Conservation (phyloP, 2,329 filamentous ascomycete genomes). For the Hymenoscyphus fraxineus region DNA sequence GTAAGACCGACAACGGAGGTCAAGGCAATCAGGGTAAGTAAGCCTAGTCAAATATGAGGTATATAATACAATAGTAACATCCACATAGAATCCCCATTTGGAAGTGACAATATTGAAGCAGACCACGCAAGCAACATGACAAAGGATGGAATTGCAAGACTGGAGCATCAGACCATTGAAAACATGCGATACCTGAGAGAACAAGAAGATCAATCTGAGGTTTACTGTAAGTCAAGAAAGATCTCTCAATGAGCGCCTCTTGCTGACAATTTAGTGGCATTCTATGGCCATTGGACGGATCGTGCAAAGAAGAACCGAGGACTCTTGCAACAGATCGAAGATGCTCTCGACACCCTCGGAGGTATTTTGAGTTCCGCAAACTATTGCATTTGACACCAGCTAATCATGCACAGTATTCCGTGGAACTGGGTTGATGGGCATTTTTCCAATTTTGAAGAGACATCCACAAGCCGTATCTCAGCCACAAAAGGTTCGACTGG, state of each 20-base stretch:
- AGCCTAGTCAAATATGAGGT: neutral
- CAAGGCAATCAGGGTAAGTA: neutral
- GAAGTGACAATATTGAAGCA: neutral
- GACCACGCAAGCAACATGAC: neutral
- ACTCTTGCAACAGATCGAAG: neutral
- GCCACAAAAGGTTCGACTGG: neutral
- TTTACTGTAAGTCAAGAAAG: neutral
- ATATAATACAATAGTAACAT: neutral
- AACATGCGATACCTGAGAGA: neutral
- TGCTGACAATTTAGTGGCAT: neutral
- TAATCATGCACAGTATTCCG: too few species aligned
- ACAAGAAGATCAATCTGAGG: neutral
- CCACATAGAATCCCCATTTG: neutral
- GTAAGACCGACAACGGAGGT: neutral
- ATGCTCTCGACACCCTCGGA: neutral
- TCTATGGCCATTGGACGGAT: neutral
- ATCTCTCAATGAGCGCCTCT: neutral
- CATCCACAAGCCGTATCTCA: neutral
- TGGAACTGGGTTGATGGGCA: neutral
- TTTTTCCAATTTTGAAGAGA: neutral
- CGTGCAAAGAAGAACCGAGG: neutral
- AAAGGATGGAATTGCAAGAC: neutral
- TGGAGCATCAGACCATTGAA: neutral
- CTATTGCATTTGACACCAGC: neutral
- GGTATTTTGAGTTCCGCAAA: neutral